These are phyloP conservation scores for Pichia paraexigua DNA, from an alignment of 805 yeast species.

Conservation along the genomic window DNA sequence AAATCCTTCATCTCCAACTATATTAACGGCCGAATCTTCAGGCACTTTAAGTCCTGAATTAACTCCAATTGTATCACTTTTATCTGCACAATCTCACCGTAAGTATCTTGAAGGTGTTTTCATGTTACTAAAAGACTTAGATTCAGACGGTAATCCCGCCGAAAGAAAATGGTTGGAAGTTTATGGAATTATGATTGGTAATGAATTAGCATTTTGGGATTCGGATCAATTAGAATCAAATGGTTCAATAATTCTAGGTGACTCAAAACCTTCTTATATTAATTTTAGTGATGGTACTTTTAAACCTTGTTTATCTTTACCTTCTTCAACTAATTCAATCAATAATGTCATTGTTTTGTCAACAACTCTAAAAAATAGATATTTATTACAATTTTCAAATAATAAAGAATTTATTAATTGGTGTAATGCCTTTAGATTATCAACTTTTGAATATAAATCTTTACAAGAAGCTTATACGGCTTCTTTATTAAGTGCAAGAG, in stretches of 20 bases:
- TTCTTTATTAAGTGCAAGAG: conserved; percentile 85
- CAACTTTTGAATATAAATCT: conserved; percentile 71
- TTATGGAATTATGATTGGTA: conserved; percentile 84
- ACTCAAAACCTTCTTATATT: conserved; percentile 62
- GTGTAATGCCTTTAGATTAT: conserved; percentile 76
- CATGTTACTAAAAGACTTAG: conserved; percentile 63
- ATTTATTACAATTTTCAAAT: conserved; percentile 68
- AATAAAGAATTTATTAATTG: conserved; percentile 59
- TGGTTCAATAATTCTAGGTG: conserved; percentile 15
- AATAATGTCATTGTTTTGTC: conserved; percentile 80
- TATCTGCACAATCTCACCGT: conserved; percentile 68
- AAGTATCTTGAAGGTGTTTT: conserved; percentile 71
- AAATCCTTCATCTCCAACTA: conserved; percentile 8
- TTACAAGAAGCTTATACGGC: conserved; percentile 97
- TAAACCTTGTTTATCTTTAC: conserved; percentile 60
- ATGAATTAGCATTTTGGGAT: conserved; percentile 90
- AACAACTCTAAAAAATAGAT: conserved; percentile 87
- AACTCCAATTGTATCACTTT: conserved; percentile 64
- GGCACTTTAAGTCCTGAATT: conserved; percentile 34
- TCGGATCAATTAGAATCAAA: conserved; percentile 51
- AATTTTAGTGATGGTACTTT: conserved; percentile 87
- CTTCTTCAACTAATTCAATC: conserved; percentile 56
- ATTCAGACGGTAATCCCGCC: conserved; percentile 79
- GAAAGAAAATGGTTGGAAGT: conserved; percentile 88
- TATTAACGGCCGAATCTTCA: conserved; percentile 22